Conservation (phyloP, 2,329 filamentous ascomycete genomes). For the Volutella citrinella region DNA sequence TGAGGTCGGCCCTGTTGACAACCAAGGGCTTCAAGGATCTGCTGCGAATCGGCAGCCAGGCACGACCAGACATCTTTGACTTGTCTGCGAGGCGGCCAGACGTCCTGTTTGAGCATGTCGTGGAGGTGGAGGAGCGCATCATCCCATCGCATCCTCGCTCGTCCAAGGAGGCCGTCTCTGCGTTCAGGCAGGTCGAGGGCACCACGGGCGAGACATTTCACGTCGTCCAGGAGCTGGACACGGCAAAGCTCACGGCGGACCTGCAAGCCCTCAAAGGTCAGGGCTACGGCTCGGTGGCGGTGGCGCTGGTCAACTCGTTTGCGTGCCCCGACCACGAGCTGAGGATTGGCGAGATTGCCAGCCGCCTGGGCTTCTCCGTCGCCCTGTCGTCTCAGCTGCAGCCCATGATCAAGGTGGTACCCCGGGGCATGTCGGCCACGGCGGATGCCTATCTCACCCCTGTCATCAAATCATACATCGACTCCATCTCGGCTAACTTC, state of each 20-base stretch:
- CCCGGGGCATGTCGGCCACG: slow-evolving; percentile 36
- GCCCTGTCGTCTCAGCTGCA: slow-evolving; percentile 32
- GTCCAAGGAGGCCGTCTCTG: slow-evolving; percentile 37
- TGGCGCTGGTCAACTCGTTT: slow-evolving; percentile 73
- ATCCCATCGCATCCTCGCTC: slow-evolving; percentile 73
- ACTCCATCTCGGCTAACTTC: slow-evolving; percentile 21
- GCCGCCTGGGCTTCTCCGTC: slow-evolving; percentile 38
- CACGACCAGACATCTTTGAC: slow-evolving; percentile 71
- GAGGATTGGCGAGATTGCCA: slow-evolving; percentile 31
- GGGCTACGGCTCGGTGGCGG: slow-evolving; percentile 50
- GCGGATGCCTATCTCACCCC: slow-evolving; percentile 43
- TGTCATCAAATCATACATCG: slow-evolving; percentile 33
- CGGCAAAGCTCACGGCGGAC: slow-evolving; percentile 66
- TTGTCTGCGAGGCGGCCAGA: slow-evolving; percentile 66
- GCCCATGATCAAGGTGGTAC: slow-evolving; percentile 40
- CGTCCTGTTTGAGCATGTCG: slow-evolving; percentile 64
- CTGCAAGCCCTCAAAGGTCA: slow-evolving; percentile 58
- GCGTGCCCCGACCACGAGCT: slow-evolving; percentile 53
- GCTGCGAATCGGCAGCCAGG: slow-evolving; percentile 69
- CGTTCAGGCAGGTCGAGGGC: no score
- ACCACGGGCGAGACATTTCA: no score
- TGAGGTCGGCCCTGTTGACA: slow-evolving; percentile 65
- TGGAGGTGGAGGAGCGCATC: slow-evolving; percentile 70
- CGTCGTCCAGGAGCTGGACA: no score
- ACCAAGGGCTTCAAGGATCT: slow-evolving; percentile 72